A percentile compares a stretch with the other conserved stretches of the same genome.
Conservation (phyloP, 2,329 filamentous ascomycete species). For the Domatiomyces catenatus region DNA sequence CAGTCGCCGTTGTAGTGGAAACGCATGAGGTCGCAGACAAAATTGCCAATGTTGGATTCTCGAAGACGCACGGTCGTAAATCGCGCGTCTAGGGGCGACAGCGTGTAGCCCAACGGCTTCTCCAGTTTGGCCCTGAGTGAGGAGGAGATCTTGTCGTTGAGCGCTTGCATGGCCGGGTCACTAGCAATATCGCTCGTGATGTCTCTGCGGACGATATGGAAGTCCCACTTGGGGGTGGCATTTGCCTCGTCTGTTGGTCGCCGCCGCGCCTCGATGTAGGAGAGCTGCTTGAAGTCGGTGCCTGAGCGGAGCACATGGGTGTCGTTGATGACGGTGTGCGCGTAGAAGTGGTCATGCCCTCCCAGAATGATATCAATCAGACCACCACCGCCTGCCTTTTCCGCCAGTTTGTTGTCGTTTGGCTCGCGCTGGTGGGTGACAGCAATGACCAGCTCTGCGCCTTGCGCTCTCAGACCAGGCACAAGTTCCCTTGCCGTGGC, state of each 20-base stretch:
- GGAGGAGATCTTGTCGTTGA: constrained; percentile 55
- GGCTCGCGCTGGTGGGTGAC: constrained; percentile 77
- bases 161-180: constrained; percentile 43
- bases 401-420: constrained; percentile 74
- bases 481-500: constrained; percentile 62
- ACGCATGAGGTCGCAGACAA: constrained; percentile 82
- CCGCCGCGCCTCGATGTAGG: constrained; percentile 65
- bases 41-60: constrained; percentile 80
- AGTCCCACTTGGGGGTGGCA: constrained; percentile 48
- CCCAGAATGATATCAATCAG: constrained; percentile 74
- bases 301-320: constrained; percentile 76
- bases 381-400: constrained; percentile 47
- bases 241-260: constrained; percentile 25
- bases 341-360: constrained; percentile 82
- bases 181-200: constrained; percentile 52
- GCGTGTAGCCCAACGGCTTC: constrained; percentile 70
- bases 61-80: constrained; percentile 64
- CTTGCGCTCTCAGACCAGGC: constrained; percentile 55
- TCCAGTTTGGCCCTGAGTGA: constrained; percentile 62
- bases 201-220: constrained; percentile 62
- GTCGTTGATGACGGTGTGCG: constrained; percentile 59
- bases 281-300: constrained; percentile 82
- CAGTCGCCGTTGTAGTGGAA: constrained; percentile 69
- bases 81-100: constrained; percentile 65
- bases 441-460: constrained; percentile 69